phyloP scores from a whole-genome alignment of 208 protist genomes.

The Leishmania mexicana region DNA sequence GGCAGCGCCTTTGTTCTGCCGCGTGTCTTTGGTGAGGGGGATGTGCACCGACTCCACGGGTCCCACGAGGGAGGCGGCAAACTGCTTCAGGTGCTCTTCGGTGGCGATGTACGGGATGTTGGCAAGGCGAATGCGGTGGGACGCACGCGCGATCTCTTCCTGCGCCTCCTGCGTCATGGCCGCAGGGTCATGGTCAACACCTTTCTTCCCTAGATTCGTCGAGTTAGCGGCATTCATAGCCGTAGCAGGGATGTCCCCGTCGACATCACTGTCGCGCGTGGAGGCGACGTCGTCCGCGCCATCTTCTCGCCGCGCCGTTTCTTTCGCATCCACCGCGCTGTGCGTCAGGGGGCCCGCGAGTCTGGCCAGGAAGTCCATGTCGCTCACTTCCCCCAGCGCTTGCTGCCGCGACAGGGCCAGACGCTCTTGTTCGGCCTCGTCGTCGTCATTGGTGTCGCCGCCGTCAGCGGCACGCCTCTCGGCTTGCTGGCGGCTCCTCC shows the following conservation, averaged over 20 bases:
- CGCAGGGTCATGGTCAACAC: not conserved
- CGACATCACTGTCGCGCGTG: constrained; percentile 2
- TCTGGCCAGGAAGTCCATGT: constrained; percentile 80
- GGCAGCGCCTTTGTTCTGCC: constrained; percentile 92
- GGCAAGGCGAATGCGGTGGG: constrained; percentile 93
- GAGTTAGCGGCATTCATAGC: not conserved
- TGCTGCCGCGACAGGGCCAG: constrained; percentile 63
- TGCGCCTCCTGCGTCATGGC: constrained; percentile 16
- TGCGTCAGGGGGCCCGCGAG: constrained; percentile 15
- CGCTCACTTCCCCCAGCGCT: constrained; percentile 66
- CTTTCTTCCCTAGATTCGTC: constrained; percentile 8
- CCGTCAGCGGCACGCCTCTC: not conserved
- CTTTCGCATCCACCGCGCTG: not conserved
- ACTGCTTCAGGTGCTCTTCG: constrained; percentile 94
- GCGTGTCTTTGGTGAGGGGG: constrained; percentile 92
- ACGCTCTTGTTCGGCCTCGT: constrained; percentile 15
- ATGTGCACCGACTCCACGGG: constrained; percentile 94
- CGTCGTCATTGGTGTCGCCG: not conserved
- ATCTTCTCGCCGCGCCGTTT: constrained; percentile 4
- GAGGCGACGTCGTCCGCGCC: not conserved
- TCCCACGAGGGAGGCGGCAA: constrained; percentile 85
- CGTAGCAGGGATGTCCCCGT: not conserved
- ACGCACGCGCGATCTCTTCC: constrained; percentile 62
- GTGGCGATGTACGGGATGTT: constrained; percentile 96
- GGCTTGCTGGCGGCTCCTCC: not conserved